Percentiles rank a stretch among this genome's conserved stretches.
Evolutionary conservation across 2,329 filamentous ascomycete genomes (phyloP).

Genomic region (Aureobasidium sp.): DNA sequence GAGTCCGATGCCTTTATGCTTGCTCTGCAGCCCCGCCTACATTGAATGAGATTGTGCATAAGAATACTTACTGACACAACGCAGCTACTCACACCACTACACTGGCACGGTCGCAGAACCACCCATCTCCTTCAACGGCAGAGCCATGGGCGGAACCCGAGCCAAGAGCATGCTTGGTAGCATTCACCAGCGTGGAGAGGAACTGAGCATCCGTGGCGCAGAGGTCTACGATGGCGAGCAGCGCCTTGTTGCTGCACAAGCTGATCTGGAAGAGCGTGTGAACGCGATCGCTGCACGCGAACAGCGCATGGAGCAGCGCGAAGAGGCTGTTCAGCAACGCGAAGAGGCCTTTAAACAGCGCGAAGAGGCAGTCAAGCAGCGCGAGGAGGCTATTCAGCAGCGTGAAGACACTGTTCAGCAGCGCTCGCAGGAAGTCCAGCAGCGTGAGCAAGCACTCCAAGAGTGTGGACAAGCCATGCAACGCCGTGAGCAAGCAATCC

Average conservation of each 20-base stretch:
- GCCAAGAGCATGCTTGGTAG: background rate
- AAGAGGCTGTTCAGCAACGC: background rate
- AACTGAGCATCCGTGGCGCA: background rate
- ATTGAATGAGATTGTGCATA: background rate
- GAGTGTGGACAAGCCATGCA: background rate
- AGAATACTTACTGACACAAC: background rate
- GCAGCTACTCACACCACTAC: slow-evolving; percentile 8
- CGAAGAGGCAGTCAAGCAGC: background rate
- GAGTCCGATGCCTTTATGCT: background rate
- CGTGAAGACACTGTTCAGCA: background rate
- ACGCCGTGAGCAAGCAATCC: background rate
- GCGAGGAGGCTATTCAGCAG: background rate
- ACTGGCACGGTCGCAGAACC: slow-evolving; percentile 6
- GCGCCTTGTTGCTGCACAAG: background rate
- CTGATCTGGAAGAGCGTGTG: background rate
- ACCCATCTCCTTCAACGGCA: background rate
- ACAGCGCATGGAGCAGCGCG: background rate
- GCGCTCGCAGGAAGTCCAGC: background rate
- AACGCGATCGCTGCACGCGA: background rate
- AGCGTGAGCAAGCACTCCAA: background rate
- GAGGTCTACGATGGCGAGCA: background rate
- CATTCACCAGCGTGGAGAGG: background rate
- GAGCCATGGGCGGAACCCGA: background rate
- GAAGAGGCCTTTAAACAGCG: background rate
- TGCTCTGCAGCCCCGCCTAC: background rate